Conservation (phyloP, 176 grass and related monocot species). For the Echinochloa phyllopogon region DNA sequence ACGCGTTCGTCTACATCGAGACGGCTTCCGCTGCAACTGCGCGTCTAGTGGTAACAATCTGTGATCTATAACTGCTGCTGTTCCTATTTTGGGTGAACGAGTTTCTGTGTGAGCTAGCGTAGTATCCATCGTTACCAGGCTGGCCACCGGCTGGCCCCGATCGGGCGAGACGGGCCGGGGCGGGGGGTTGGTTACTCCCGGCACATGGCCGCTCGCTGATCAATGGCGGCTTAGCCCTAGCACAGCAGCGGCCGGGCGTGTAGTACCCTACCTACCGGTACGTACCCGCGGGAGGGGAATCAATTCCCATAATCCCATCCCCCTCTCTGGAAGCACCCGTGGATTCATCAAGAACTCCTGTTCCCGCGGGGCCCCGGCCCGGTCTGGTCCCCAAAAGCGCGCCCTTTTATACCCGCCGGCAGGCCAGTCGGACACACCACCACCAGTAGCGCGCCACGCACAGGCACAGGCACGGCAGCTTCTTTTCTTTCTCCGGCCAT, state of each 20-base stretch:
- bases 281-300: too few relatives aligned
- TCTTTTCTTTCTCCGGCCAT: neutral
- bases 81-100: too few relatives aligned
- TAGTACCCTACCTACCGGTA: too few relatives aligned
- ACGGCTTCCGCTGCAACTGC: too few relatives aligned
- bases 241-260: neutral
- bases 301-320: too few relatives aligned
- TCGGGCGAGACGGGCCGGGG: neutral
- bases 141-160: neutral
- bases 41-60: too few relatives aligned
- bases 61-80: too few relatives aligned
- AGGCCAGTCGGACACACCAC: neutral
- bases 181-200: neutral
- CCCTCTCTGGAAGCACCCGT: neutral
- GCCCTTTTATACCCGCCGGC: neutral
- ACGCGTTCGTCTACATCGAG: too few relatives aligned
- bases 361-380: neutral
- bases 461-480: neutral
- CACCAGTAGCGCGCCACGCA: neutral
- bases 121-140: too few relatives aligned
- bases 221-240: neutral
- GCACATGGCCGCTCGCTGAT: neutral
- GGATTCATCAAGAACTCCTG: slow-evolving; percentile 13
- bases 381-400: neutral
- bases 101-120: too few relatives aligned